phyloP scores from a whole-genome alignment of 768 basidiomycete genomes.

The Phylloporus arenicola region DNA sequence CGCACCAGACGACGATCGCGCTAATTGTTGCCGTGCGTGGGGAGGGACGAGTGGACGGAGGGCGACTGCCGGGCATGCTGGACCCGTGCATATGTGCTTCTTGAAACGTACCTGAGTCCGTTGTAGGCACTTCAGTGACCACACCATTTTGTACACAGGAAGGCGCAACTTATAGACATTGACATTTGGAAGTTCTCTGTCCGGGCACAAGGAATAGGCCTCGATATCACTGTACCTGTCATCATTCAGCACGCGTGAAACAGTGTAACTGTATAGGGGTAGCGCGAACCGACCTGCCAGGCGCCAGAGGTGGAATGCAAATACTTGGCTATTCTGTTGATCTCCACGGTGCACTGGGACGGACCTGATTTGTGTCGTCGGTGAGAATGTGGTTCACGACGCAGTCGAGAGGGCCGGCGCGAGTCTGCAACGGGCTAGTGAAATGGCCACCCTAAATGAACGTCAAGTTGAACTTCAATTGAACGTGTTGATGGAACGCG shows the following conservation, averaged over 20 bases:
- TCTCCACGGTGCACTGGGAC: not conserved
- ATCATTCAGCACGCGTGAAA: not conserved
- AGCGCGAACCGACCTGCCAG: slow-evolving; percentile 14
- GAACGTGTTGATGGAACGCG: too few species aligned
- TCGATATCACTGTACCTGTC: slow-evolving; percentile 14
- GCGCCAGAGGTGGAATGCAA: slow-evolving; percentile 24
- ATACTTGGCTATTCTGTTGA: slow-evolving; percentile 20
- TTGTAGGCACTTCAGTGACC: slow-evolving; percentile 54
- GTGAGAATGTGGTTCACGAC: not conserved
- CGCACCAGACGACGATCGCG: too few species aligned
- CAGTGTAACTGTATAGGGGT: not conserved
- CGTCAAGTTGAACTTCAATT: too few species aligned
- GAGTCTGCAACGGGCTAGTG: too few species aligned
- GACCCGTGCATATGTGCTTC: not conserved
- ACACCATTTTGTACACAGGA: slow-evolving; percentile 49
- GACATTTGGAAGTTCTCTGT: slow-evolving; percentile 28
- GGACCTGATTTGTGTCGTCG: slow-evolving; percentile 25
- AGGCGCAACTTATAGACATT: slow-evolving; percentile 42
- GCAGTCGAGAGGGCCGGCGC: not conserved
- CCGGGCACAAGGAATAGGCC: slow-evolving; percentile 25
- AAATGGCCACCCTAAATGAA: slow-evolving; percentile 19
- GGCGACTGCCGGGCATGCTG: too few species aligned
- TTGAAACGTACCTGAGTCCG: slow-evolving; percentile 48
- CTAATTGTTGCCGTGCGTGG: too few species aligned
- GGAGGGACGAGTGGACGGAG: too few species aligned